Base-by-base conservation (phyloP, 352 stramenopile species). In the Phytophthora syringae region DNA sequence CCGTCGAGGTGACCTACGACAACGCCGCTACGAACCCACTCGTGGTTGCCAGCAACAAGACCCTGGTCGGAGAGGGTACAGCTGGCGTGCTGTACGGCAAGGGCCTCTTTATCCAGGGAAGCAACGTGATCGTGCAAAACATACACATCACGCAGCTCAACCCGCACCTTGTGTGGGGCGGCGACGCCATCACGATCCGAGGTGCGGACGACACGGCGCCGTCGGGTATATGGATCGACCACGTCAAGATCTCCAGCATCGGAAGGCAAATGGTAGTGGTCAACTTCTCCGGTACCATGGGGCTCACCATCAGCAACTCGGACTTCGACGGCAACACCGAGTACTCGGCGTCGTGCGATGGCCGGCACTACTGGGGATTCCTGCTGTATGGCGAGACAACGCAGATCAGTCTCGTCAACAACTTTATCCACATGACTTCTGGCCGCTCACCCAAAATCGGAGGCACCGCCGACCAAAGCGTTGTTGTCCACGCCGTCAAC, bases 121-220 rank as follows among this genome's bases (percentile, higher is more conserved):
- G 61, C 55, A 86, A 83, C 54, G 74, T 86, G 25, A 84, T 86
- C 28, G 49, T 82, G 18, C 73, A 84, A 60, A 84, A 84, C 47
- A 54, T 79, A 30, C 34, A 60, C 50, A 60, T 67, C 42, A 67
- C 59, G 5, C 9, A 67, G 20, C 42, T 67, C 7, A 67, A 67
- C 43, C 59, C 51, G 40, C 60, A 67, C 25, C 44, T 67, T 32
- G 28, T 67, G 3, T 67, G 49, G 47, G 59, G 59, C 12, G 59
- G 50, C 9, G 59, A 60, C 42, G 59, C 50, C 22, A 61, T 67
- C 13, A 59, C 60, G 3, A 59, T 67, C 5, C 48, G 49, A 9
- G 39, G 42, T 9, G 28, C 28, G 1, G 59, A 42, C 18, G 49
- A 61, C 45, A 71, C 57, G 40, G 57, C 51, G 16, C 53, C 58